Evolutionary conservation across 1,139 yeast species (phyloP).

Genomic region (Saccharomyces hybrid): DNA sequence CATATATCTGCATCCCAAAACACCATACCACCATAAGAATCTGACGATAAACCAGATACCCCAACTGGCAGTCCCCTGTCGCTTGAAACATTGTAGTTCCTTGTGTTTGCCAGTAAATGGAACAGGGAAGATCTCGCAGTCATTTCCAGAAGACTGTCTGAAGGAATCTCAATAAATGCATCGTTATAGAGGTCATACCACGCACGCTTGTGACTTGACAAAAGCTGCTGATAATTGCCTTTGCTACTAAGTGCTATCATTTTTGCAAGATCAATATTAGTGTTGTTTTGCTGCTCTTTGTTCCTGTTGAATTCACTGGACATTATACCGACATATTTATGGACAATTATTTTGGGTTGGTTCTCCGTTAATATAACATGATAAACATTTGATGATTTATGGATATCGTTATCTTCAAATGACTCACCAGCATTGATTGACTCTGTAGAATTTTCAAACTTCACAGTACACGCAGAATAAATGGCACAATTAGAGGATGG

Average conservation of each 20-base stretch:
- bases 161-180: slow-evolving; percentile 36
- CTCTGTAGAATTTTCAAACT: slow-evolving; percentile 12
- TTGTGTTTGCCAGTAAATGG: slow-evolving; percentile 63
- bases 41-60: slow-evolving; percentile 68
- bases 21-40: slow-evolving; percentile 80
- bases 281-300: slow-evolving; percentile 16
- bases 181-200: slow-evolving; percentile 44
- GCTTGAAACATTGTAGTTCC: slow-evolving; percentile 36
- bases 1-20: slow-evolving; percentile 86
- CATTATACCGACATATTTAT: slow-evolving; percentile 58
- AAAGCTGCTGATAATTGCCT: slow-evolving; percentile 30
- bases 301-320: slow-evolving; percentile 47
- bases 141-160: slow-evolving; percentile 46
- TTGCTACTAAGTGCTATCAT: slow-evolving; percentile 34
- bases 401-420: slow-evolving; percentile 16
- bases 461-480: slow-evolving; percentile 27
- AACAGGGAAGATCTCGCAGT: slow-evolving; percentile 62
- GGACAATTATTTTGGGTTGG: slow-evolving; percentile 27
- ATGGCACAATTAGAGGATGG: slow-evolving; percentile 52
- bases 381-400: slow-evolving; percentile 12
- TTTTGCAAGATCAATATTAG: slow-evolving; percentile 38
- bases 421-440: slow-evolving; percentile 8
- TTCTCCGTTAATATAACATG: slow-evolving; percentile 25
- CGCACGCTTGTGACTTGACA: slow-evolving; percentile 39
- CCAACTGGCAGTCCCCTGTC: slow-evolving; percentile 49